Base-by-base conservation (phyloP, 306 rosid genomes). In the Canavalia gladiata region DNA sequence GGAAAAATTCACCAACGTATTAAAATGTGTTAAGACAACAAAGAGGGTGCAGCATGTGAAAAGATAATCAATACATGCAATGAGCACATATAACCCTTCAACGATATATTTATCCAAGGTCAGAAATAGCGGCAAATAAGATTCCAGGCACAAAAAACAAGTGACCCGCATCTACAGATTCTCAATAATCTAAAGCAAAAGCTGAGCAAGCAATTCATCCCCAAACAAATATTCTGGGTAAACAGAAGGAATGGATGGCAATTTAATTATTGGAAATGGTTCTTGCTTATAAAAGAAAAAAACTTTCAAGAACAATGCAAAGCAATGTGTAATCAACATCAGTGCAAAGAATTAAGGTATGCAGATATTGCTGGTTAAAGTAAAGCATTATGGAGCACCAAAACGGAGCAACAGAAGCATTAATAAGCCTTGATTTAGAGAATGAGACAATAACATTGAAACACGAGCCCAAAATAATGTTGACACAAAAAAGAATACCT, bases 71-170 rank as follows among this genome's bases (percentile, higher is more conserved):
- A 84, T 52, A 64, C 49, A 76, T 63, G 80, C 87, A 86, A 46
- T 84, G 89, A 86, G 82, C 80, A 64, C 33, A 75, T 90, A 86
- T 90, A 78, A 52, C 62, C 5, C 57, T 83, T n/a, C 69, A 30
- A 60, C 45, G 58, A 66, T 81, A 5, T 55, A 25, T 4, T 56
- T 67, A 57, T 37, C 43, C 37, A 50, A 57, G 64, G 81, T 81
- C 89, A 86, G 76, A 88, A 79, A 43, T 18, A 28, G 33, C 68
- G 78, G 70, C 29, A 79, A 56, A 56, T 73, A 75, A 86, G 75
- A 47, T 78, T 73, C 65, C 3, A 77, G 77, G 82, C 83, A 81
- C 3, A 37, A 37, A 37, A 37, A 37, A 4, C 62, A 13, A 82
- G 84, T 64, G 77, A 79, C 0, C 25, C 25, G 25, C 25, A 18